Conservation (phyloP, 306 rosid species). For the apple (Malus domestica) region ASM211411v1 NC_041790.1:35697501-35698000, state of each 20-base stretch:
- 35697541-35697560: neutral
- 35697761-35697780: too few species aligned
- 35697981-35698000: neutral
- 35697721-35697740: too few species aligned
- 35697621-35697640: neutral
- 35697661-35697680: too few species aligned
- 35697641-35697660: neutral
- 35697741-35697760: too few species aligned
- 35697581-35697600: too few species aligned
- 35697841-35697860: neutral
- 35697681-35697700: accelerated
- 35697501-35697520: neutral
- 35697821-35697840: constrained; percentile 19
- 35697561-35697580: neutral
- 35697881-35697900: neutral
- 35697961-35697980: neutral
- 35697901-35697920: neutral
- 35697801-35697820: neutral
- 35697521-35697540: neutral
- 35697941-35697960: neutral
- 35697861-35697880: neutral
- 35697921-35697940: neutral
- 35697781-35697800: too few species aligned
- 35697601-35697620: too few species aligned
- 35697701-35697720: too few species aligned